Base-by-base conservation (phyloP, 1,139 yeast genomes). In the Zygosaccharomyces pseudobailii region DNA sequence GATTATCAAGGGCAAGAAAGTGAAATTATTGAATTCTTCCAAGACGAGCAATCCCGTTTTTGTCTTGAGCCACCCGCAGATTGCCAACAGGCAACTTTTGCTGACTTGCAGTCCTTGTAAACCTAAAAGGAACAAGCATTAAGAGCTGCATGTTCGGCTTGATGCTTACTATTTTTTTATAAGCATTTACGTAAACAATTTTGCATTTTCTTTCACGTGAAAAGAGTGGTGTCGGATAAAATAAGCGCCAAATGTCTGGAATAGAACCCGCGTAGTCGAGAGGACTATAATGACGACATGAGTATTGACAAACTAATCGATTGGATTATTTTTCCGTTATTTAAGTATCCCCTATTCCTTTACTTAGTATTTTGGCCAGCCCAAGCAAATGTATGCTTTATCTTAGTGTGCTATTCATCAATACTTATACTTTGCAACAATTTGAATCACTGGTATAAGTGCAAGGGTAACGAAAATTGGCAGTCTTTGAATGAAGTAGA, bases 1-100 rank as follows among this genome's bases (percentile, higher is more conserved):
- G 63, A 85, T 87, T 6, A 73, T 87, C 35, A 76, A 82, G 6
- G 95, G 95, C 10, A 84, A 83, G 59, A 82, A 80, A 49, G 73
- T 84, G 31, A 67, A 67, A 30, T 61, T 80, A 55, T 56, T 82
- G 21, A 76, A 72, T 33, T 50, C 59, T 42, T 71, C 71, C 33
- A 63, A 64, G 8, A 71, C 68, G 24, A 76, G 76, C 5, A 70
- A 70, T 42, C 69, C 82, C 23, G 71, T 74, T 38, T 68, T 85
- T 28, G 68, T 75, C 2, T 71, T 86, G 73, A 88, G 90, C 10
- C 89, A 87, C 61, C 96, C 96, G 0, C 69, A 70, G 53, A 74
- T 78, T 6, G 70, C 75, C 2, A 89, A 84, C 2, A 69, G 87
- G 52, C 95, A 87, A 62, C 63, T 87, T 47, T 60, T 80, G 2